phyloP scores from a whole-genome alignment of 2,329 filamentous ascomycete species.

The Aspergillus ruber region DNA sequence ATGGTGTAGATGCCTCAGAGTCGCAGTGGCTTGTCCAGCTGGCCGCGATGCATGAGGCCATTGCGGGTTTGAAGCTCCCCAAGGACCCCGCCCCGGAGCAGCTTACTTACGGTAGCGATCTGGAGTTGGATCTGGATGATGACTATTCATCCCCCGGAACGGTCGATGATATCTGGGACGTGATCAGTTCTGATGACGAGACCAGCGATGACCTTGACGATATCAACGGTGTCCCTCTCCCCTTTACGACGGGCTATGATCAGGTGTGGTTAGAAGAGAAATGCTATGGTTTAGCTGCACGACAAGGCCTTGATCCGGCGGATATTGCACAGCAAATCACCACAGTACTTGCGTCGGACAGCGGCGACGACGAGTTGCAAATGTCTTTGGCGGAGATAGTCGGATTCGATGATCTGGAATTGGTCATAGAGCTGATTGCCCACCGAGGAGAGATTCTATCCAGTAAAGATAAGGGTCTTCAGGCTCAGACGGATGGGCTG shows the following conservation, averaged over 20 bases:
- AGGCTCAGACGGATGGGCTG: conserved; percentile 38
- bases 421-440: conserved; percentile 83
- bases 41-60: conserved; percentile 75
- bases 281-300: conserved; percentile 60
- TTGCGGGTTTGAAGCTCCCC: conserved; percentile 63
- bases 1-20: conserved; percentile 21
- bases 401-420: conserved; percentile 87
- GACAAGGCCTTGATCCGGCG: conserved; percentile 59
- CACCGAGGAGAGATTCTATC: conserved; percentile 64
- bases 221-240: conserved; percentile 35
- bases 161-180: conserved; percentile 85
- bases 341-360: conserved; percentile 64
- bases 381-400: conserved; percentile 82
- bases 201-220: conserved; percentile 61
- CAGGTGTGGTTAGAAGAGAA: conserved; percentile 64
- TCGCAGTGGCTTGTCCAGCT: conserved; percentile 80
- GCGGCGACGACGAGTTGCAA: conserved; percentile 79
- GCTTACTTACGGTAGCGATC: conserved; percentile 47
- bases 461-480: conserved; percentile 21
- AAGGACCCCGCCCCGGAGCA: conserved; percentile 40
- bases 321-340: conserved; percentile 73
- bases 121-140: conserved; percentile 56
- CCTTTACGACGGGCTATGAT: conserved; percentile 42
- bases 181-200: conserved; percentile 68
- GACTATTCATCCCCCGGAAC: conserved; percentile 53